phyloP scores from a whole-genome alignment of 2,329 filamentous ascomycete genomes.

The Tolypocladium nubicola region DNA sequence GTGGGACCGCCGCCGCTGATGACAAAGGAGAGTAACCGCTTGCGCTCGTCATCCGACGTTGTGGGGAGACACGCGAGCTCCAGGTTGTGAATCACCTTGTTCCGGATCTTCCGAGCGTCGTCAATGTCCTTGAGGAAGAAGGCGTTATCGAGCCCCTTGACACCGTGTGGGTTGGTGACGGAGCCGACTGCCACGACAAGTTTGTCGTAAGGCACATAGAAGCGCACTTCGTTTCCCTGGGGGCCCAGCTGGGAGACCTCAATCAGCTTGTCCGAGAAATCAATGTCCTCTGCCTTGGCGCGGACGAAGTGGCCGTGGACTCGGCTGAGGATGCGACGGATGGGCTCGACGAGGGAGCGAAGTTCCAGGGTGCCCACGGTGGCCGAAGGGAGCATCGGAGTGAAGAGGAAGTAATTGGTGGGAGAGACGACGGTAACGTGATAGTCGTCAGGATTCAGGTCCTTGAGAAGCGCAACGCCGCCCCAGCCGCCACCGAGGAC shows the following conservation, averaged over 20 bases:
- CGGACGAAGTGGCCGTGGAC: slow-evolving; percentile 85
- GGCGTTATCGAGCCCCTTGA: slow-evolving; percentile 87
- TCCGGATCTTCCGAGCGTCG: slow-evolving; percentile 82
- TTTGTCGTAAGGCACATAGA: slow-evolving; percentile 97
- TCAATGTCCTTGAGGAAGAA: slow-evolving; percentile 93
- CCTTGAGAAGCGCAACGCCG: slow-evolving; percentile 82
- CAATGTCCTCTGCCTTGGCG: slow-evolving; percentile 76
- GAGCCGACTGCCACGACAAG: slow-evolving; percentile 87
- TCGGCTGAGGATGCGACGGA: slow-evolving; percentile 69
- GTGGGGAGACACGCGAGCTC: slow-evolving; percentile 90
- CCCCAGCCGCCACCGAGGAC: slow-evolving; percentile 94
- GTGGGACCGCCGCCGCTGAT: slow-evolving; percentile 91
- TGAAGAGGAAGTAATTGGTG: slow-evolving; percentile 95
- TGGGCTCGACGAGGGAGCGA: slow-evolving; percentile 83
- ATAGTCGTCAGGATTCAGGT: slow-evolving; percentile 81
- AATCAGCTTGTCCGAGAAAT: slow-evolving; percentile 83
- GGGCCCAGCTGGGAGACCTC: slow-evolving; percentile 69
- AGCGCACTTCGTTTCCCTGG: slow-evolving; percentile 62
- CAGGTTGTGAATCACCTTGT: slow-evolving; percentile 78
- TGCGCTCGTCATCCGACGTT: slow-evolving; percentile 77
- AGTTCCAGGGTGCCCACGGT: slow-evolving; percentile 93
- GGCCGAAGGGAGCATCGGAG: slow-evolving; percentile 92
- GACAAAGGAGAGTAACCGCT: slow-evolving; percentile 86
- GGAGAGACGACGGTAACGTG: slow-evolving; percentile 93
- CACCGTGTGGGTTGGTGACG: slow-evolving; percentile 87